Evolutionary conservation across 148 eudicot species (phyloP).

Genomic region (Linanthus parryae): DNA sequence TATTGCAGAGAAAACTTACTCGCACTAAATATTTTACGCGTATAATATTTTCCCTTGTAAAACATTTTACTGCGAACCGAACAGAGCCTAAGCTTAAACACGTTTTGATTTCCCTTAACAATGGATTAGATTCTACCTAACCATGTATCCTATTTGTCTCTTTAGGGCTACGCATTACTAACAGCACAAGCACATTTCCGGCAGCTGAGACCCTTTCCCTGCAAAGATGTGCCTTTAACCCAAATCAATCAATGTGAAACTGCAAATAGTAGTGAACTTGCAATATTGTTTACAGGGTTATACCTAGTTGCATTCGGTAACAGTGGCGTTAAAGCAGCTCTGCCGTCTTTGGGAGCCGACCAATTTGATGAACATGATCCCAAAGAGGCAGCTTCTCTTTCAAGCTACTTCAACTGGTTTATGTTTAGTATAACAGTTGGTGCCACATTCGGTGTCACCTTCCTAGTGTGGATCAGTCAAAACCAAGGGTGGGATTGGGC

Average conservation of each 20-base stretch:
- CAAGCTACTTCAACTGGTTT: conserved; percentile 43
- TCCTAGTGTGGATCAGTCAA: conserved; percentile 34
- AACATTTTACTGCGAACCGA: no score
- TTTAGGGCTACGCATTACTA: conserved; percentile 39
- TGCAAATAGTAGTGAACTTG: conserved; percentile 24
- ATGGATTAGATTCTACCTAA: no score
- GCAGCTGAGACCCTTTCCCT: conserved; percentile 36
- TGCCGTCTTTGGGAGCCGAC: conserved; percentile 47
- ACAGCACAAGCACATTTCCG: conserved; percentile 39
- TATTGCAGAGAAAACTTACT: no score
- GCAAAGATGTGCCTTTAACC: conserved; percentile 26
- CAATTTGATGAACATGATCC: conserved; percentile 45
- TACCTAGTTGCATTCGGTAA: conserved; percentile 38
- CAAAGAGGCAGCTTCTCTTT: conserved; percentile 21
- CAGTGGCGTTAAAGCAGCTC: conserved; percentile 38
- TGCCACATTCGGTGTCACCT: conserved; percentile 34
- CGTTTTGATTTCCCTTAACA: no score
- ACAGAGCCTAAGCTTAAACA: no score
- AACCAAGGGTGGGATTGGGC: conserved; percentile 49
- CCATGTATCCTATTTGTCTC: neutral
- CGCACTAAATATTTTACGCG: no score
- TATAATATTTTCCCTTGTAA: no score
- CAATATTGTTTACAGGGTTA: conserved; percentile 27
- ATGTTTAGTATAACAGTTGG: conserved; percentile 23
- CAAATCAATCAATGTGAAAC: conserved; percentile 23